Evolutionary conservation across 257 asterid genomes (phyloP).

Genomic region (Jacaranda mimosifolia): DNA sequence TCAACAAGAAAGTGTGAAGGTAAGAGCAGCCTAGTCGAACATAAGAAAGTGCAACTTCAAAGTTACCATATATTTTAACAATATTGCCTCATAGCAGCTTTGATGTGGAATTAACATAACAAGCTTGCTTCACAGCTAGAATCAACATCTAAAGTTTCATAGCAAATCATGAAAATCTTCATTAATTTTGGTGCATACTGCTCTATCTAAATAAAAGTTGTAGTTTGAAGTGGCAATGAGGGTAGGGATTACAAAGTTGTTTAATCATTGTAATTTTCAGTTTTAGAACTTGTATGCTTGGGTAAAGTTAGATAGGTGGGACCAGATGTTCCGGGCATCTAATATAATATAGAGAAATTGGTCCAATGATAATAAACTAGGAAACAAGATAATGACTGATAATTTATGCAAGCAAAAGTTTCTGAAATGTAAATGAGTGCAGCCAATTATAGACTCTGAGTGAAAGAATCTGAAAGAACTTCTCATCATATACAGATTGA

Average conservation of each 20-base stretch:
- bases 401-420: conserved; percentile 29
- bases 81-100: conserved; percentile 12
- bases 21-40: conserved; percentile 21
- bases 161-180: conserved; percentile 18
- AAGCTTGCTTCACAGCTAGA: conserved; percentile 8
- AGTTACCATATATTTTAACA: conserved; percentile 2
- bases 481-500: background rate
- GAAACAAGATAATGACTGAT: conserved; percentile 20
- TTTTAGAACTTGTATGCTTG: background rate
- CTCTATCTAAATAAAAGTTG: conserved; percentile 6
- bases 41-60: conserved; percentile 14
- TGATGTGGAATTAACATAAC: background rate
- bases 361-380: background rate
- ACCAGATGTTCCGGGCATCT: conserved; percentile 12
- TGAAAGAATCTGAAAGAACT: conserved; percentile 21
- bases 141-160: background rate
- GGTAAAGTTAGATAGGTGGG: background rate
- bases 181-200: conserved; percentile 24
- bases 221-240: background rate
- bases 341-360: background rate
- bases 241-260: background rate
- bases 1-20: background rate
- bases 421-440: conserved; percentile 1
- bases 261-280: background rate
- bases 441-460: conserved; percentile 19